Evolutionary conservation across 192 early-diverging fungal genomes (phyloP).

Genomic region (Backusella tuberculispora): DNA sequence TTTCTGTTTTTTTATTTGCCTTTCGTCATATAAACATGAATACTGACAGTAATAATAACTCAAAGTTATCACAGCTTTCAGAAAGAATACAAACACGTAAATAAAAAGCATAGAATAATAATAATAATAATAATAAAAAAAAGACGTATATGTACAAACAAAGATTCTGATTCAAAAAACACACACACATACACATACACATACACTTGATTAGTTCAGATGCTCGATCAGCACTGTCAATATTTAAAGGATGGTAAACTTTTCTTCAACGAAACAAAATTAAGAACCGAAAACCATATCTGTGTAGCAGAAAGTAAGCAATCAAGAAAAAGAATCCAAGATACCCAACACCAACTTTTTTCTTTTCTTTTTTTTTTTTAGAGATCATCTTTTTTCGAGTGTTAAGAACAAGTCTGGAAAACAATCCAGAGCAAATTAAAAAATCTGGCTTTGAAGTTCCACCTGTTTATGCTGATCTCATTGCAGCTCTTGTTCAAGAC

Average conservation of each 20-base stretch:
- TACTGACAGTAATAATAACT: neutral
- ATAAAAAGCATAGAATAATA: no score
- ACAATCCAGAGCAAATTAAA: neutral
- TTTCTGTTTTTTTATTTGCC: no score
- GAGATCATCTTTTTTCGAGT: slow-evolving; percentile 26
- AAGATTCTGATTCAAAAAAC: neutral
- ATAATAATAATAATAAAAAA: no score
- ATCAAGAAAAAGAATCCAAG: neutral
- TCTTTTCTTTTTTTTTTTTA: neutral
- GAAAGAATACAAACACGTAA: slow-evolving; percentile 14
- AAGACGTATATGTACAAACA: no score
- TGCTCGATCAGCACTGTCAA: slow-evolving; percentile 6
- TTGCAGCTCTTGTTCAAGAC: slow-evolving; percentile 22
- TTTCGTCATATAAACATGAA: neutral
- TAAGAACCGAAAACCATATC: slow-evolving; percentile 28
- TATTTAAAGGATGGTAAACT: slow-evolving; percentile 36
- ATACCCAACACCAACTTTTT: neutral
- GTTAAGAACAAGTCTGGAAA: neutral
- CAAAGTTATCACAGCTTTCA: neutral
- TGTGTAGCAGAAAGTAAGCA: slow-evolving; percentile 24
- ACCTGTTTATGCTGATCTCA: slow-evolving; percentile 9
- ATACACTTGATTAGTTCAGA: neutral
- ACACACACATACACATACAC: neutral
- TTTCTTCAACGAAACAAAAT: slow-evolving; percentile 17
- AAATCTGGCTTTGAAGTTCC: neutral